Evolutionary conservation across 345 rosid species (phyloP).

Genomic region (Erucastrum elatum): DNA sequence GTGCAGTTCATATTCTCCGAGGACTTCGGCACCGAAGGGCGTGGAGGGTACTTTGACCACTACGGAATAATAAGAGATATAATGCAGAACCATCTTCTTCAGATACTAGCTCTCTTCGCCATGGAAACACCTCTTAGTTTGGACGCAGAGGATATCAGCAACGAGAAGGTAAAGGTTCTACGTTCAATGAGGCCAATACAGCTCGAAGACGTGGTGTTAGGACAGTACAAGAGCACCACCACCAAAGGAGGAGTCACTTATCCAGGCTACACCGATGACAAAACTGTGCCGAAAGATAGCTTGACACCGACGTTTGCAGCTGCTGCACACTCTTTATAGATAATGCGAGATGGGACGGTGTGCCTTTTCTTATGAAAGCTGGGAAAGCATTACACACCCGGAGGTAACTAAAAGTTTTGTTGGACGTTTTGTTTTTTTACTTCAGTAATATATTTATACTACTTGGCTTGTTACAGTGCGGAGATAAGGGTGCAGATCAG

Average conservation of each 20-base stretch:
- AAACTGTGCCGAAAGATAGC: slow-evolving; percentile 79
- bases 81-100: slow-evolving; percentile 99
- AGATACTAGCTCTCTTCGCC: slow-evolving; percentile 91
- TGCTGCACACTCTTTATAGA: slow-evolving; percentile 89
- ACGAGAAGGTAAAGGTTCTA: slow-evolving; percentile 96
- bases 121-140: slow-evolving; percentile 99
- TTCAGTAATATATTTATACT: background rate
- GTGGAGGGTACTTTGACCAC: slow-evolving; percentile 98
- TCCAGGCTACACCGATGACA: slow-evolving; percentile 86
- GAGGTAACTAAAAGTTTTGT: slow-evolving; percentile 37
- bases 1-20: slow-evolving; percentile 94
- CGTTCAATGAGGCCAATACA: slow-evolving; percentile 88
- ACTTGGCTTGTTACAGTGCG: slow-evolving; percentile 48
- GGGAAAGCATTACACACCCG: slow-evolving; percentile 86
- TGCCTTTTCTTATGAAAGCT: slow-evolving; percentile 98
- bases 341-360: slow-evolving; percentile 99
- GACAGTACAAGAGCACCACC: slow-evolving; percentile 81
- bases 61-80: slow-evolving; percentile 96
- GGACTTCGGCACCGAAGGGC: slow-evolving; percentile 99
- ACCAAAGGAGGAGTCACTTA: slow-evolving; percentile 69
- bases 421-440: background rate
- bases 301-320: slow-evolving; percentile 97
- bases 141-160: slow-evolving; percentile 97
- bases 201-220: slow-evolving; percentile 75
- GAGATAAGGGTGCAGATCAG: slow-evolving; percentile 97